Base-by-base conservation (phyloP, 2,329 filamentous ascomycete genomes). In the Coniella vitis region DNA sequence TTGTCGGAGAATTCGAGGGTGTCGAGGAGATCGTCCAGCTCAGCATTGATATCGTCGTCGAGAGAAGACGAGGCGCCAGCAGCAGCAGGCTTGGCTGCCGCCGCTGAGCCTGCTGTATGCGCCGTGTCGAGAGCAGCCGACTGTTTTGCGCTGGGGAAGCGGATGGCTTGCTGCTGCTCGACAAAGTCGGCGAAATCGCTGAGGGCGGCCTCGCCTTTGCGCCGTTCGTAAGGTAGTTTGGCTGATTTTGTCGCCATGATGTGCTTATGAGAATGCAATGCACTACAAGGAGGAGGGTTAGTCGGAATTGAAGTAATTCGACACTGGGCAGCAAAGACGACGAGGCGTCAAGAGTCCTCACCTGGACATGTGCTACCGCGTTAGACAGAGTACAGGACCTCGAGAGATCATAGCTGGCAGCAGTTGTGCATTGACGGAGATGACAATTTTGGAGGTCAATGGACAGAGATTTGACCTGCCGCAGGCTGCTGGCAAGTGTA, bases 131-230 rank as follows among this genome's bases (percentile, higher is more conserved):
- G 2, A 7, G 38, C 38, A 31, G 29, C 20, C 25, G 40, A 19
- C 25, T 31, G 34, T 34, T 25, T 48, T 39, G 51, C 44, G 25
- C 49, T 63, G 19, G 78, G 78, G 58, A 81, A 83, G 49, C 86
- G 83, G 43, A 84, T 69, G 13, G 83, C 83, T 67, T 97, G 93
- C 65, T 97, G 90, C 65, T 90, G 86, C 67, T 97, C 90, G 56
- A 96, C 93, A 61, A 96, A 97, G 61, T 98, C 93, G 66, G 90
- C 90, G 65, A 98, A 98, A 60, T 97, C 93, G 71, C 87, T 93
- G 48, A 98, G 77, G 12, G 91, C 90, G 53, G 87, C 81, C 71
- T 96, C 90, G 58, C 90, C 90, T 70, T 87, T 89, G 58, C 88
- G 84, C 66, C 86, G 81, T 68, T 95, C 90, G 61, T 88, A 83